Evolutionary conservation across 768 basidiomycete species (phyloP).

Genomic region (Dictyophora rubrovolvata): DNA sequence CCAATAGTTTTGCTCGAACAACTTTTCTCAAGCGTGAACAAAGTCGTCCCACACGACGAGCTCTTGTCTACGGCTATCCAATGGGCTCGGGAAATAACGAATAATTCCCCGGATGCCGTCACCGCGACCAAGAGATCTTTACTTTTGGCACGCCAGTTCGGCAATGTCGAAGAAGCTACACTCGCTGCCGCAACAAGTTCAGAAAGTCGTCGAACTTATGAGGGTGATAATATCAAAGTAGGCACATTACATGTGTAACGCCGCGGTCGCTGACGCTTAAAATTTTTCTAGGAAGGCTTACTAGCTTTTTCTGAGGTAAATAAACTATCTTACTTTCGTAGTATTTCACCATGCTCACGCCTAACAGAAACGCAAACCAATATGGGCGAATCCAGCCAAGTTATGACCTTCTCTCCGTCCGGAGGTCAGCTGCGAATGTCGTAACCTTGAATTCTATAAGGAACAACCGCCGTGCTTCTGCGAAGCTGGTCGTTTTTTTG

Average conservation of each 20-base stretch:
- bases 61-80: slow-evolving; percentile 54
- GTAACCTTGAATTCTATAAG: too few species aligned
- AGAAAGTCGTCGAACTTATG: slow-evolving; percentile 44
- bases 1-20: slow-evolving; percentile 5
- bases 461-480: too few species aligned
- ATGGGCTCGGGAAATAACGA: slow-evolving; percentile 46
- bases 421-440: too few species aligned
- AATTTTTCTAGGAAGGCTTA: slow-evolving; percentile 45
- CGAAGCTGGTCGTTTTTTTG: too few species aligned
- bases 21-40: slow-evolving; percentile 46
- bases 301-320: slow-evolving; percentile 57
- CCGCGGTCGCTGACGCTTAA: neutral
- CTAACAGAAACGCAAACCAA: slow-evolving; percentile 36
- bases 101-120: slow-evolving; percentile 72
- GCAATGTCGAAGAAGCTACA: slow-evolving; percentile 43
- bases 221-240: slow-evolving; percentile 63
- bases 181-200: slow-evolving; percentile 33
- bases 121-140: slow-evolving; percentile 68
- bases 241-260: slow-evolving; percentile 11
- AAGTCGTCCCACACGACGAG: slow-evolving; percentile 44
- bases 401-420: slow-evolving; percentile 23
- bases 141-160: slow-evolving; percentile 38
- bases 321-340: slow-evolving; percentile 4
- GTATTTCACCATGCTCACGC: neutral
- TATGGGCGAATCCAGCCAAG: slow-evolving; percentile 50